Evolutionary conservation across 306 rosid genomes (phyloP).

Genomic region (Lagenaria siceraria): DNA sequence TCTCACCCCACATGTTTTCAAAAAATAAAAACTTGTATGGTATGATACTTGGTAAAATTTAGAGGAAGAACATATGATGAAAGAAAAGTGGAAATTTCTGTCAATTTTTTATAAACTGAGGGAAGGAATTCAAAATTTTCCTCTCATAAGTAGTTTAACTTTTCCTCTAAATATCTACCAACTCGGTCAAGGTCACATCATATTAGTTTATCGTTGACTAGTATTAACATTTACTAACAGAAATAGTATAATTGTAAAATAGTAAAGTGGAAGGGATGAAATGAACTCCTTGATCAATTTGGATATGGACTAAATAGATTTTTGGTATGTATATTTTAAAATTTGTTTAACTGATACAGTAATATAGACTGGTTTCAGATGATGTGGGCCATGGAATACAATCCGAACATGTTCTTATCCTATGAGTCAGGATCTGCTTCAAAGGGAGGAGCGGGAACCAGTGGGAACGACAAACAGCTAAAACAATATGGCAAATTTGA

Average conservation of each 20-base stretch:
- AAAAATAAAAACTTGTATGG: too few species aligned
- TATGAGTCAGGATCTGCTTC: conserved; percentile 27
- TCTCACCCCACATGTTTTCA: too few species aligned
- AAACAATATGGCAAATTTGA: conserved; percentile 82
- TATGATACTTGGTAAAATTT: not conserved
- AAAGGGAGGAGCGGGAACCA: conserved; percentile 12
- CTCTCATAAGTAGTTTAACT: not conserved
- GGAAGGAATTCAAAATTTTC: not conserved
- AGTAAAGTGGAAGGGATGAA: not conserved
- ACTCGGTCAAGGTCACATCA: not conserved
- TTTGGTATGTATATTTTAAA: not conserved
- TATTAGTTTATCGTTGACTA: not conserved
- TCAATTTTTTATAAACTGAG: too few species aligned
- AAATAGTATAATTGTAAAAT: too few species aligned
- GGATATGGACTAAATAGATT: not conserved
- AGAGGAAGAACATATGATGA: not conserved
- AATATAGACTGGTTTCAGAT: conserved; percentile 81
- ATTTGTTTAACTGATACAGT: conserved; percentile 24
- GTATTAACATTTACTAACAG: not conserved
- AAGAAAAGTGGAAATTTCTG: not conserved
- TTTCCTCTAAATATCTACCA: not conserved
- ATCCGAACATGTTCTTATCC: conserved; percentile 57
- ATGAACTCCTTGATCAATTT: not conserved
- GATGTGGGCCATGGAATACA: conserved; percentile 99
- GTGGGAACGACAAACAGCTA: conserved; percentile 37